Evolutionary conservation across 2,329 filamentous ascomycete genomes (phyloP).

Genomic region (Venturia pyrina): DNA sequence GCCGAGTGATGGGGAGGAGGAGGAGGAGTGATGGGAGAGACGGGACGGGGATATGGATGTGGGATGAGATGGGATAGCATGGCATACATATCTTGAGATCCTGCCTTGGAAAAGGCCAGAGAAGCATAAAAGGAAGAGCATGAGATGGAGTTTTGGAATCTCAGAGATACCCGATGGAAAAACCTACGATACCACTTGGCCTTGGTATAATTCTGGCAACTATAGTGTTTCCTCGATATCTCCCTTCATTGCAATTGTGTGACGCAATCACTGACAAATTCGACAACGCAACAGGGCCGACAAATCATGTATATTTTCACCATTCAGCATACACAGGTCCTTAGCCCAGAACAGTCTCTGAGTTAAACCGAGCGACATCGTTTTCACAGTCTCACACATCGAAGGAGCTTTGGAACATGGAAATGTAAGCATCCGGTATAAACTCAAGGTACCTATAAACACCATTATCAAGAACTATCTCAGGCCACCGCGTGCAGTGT

Average conservation of each 20-base stretch:
- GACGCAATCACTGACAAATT: not conserved
- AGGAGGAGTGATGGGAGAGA: not conserved
- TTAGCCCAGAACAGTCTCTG: no score
- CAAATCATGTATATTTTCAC: no score
- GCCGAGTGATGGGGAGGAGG: constrained; percentile 9
- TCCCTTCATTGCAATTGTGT: not conserved
- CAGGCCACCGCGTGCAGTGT: not conserved
- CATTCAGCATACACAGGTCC: no score
- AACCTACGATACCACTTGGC: not conserved
- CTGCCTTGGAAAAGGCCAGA: not conserved
- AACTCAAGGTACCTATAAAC: not conserved
- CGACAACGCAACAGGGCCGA: not conserved
- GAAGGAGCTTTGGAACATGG: not conserved
- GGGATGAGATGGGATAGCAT: not conserved
- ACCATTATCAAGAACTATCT: not conserved
- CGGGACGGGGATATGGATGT: not conserved
- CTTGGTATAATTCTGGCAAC: not conserved
- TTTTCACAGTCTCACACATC: no score
- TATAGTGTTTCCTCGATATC: not conserved
- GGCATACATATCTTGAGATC: not conserved
- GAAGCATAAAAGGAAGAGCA: not conserved
- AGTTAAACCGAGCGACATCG: no score
- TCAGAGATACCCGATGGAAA: not conserved
- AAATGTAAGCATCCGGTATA: not conserved
- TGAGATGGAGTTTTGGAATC: not conserved